phyloP scores from a whole-genome alignment of 2,329 filamentous ascomycete species.

The Botrytis pseudocinerea region DNA sequence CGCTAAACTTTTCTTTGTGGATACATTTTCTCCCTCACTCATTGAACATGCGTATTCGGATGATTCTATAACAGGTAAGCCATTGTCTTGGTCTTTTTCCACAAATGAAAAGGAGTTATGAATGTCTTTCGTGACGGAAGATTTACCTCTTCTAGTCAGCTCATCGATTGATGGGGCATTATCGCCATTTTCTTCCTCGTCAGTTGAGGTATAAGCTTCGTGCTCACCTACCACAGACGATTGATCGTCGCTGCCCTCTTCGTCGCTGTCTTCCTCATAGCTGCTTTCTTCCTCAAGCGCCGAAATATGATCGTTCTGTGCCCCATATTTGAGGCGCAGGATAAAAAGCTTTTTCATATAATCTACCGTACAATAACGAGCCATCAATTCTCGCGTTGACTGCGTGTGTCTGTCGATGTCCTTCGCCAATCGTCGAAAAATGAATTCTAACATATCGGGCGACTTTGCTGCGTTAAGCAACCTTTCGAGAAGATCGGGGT shows the following conservation, averaged over 20 bases:
- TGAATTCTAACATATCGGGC: neutral
- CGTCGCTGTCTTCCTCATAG: neutral
- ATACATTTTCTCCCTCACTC: neutral
- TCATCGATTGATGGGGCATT: neutral
- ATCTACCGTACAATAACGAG: neutral
- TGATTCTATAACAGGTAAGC: too few relatives aligned
- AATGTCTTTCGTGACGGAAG: too few relatives aligned
- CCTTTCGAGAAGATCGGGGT: neutral
- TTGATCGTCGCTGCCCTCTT: neutral
- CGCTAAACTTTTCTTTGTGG: neutral
- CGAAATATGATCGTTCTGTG: neutral
- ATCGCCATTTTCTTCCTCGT: neutral
- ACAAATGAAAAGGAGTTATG: too few relatives aligned
- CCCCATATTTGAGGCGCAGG: fast-evolving
- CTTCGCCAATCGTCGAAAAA: neutral
- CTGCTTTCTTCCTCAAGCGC: too few relatives aligned
- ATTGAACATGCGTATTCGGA: neutral
- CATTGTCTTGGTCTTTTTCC: neutral
- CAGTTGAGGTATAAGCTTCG: neutral
- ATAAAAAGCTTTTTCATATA: neutral
- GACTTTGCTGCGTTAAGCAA: neutral
- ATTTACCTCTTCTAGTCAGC: neutral
- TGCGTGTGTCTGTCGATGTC: neutral
- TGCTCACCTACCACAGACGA: too few relatives aligned
- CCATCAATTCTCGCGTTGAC: neutral